Conservation (phyloP, 345 rosid species). For the Tarenaya hassleriana region DNA sequence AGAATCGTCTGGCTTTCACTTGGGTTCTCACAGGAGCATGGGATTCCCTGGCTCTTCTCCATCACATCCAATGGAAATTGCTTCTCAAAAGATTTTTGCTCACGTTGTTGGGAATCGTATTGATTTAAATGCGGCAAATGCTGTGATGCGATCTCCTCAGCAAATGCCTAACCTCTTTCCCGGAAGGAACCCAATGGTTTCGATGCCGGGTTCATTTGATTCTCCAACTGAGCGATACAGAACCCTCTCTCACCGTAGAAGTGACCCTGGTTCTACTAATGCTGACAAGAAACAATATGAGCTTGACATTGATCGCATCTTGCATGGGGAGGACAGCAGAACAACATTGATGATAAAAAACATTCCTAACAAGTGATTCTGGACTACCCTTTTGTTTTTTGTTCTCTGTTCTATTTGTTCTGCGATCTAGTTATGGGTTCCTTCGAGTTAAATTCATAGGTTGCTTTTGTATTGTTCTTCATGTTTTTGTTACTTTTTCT, state of each 20-base stretch:
- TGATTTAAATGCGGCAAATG: slow-evolving; percentile 45
- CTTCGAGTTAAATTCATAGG: neutral
- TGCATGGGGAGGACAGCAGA: slow-evolving; percentile 68
- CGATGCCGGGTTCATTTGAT: slow-evolving; percentile 59
- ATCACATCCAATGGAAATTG: slow-evolving; percentile 60
- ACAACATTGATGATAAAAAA: slow-evolving; percentile 97
- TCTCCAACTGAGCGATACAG: slow-evolving; percentile 65
- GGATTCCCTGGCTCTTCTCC: slow-evolving; percentile 60
- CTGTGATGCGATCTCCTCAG: slow-evolving; percentile 61
- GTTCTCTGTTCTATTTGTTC: slow-evolving; percentile 3
- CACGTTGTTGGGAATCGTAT: slow-evolving; percentile 47
- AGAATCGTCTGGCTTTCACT: slow-evolving; percentile 60
- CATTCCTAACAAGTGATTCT: slow-evolving; percentile 74
- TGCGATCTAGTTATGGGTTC: slow-evolving; percentile 2
- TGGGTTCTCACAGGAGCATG: slow-evolving; percentile 63
- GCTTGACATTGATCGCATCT: slow-evolving; percentile 76
- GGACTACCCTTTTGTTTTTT: neutral
- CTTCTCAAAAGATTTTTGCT: slow-evolving; percentile 51
- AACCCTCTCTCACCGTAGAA: slow-evolving; percentile 65
- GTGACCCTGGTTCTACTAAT: slow-evolving; percentile 55
- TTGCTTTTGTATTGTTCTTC: slow-evolving; percentile 7
- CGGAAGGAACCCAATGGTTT: slow-evolving; percentile 57
- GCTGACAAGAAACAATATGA: slow-evolving; percentile 84
- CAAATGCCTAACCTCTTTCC: slow-evolving; percentile 66
- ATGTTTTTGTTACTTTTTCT: slow-evolving; percentile 1